A percentile compares a stretch with the other conserved stretches of the same genome.
phyloP scores from a whole-genome alignment of 331 rosid genomes.

The Quercus phellos region DNA sequence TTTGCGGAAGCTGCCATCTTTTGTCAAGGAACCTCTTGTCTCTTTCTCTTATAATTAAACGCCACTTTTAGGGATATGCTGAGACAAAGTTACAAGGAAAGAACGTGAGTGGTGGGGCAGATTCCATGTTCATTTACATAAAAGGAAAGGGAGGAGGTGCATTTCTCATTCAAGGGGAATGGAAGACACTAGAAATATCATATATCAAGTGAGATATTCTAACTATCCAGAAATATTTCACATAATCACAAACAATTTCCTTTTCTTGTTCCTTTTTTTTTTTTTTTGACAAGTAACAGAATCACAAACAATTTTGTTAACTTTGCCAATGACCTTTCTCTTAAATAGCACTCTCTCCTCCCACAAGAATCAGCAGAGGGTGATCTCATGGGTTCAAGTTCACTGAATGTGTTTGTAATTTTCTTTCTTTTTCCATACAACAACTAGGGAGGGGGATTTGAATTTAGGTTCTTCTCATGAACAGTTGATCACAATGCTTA shows the following conservation, averaged over 20 bases:
- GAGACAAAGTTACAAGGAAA: slow-evolving; percentile 1
- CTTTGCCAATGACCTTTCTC: not conserved
- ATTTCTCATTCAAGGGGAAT: not conserved
- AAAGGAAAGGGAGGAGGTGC: not conserved
- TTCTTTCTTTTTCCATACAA: too few species aligned
- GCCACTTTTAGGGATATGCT: not conserved
- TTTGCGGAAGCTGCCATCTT: slow-evolving; percentile 62
- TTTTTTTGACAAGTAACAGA: too few species aligned
- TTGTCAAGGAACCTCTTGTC: not conserved
- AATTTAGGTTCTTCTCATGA: too few species aligned
- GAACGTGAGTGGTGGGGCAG: not conserved
- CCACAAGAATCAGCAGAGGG: too few species aligned
- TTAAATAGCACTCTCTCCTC: too few species aligned
- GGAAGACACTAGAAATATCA: not conserved
- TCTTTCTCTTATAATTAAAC: not conserved
- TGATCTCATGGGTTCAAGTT: too few species aligned
- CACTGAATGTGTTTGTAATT: too few species aligned
- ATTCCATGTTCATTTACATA: not conserved
- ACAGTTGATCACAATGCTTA: too few species aligned
- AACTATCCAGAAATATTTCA: not conserved
- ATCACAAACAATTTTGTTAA: not conserved
- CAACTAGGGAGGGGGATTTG: too few species aligned
- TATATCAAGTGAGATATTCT: not conserved
- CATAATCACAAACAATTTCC: not conserved
- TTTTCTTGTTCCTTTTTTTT: too few species aligned